phyloP scores from a whole-genome alignment of 1,284 basidiomycete species.

The Marasmius sp. region DNA sequence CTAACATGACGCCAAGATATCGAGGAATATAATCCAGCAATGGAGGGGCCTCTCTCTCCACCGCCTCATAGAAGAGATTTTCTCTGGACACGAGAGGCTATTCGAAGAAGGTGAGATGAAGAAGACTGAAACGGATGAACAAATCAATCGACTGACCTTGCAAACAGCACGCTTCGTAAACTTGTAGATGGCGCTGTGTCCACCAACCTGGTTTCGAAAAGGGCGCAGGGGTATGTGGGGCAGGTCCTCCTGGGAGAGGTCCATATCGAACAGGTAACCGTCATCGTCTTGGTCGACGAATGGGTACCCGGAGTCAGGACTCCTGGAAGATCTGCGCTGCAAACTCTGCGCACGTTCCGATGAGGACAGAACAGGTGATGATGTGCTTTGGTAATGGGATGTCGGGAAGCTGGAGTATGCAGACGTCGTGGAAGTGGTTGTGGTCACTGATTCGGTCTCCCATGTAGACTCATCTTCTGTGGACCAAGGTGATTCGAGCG shows the following conservation, averaged over 20 bases:
- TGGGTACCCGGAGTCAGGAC: slow-evolving; percentile 11
- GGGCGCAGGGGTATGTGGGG: slow-evolving; percentile 95
- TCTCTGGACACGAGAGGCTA: slow-evolving; percentile 95
- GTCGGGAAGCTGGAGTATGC: slow-evolving; percentile 38
- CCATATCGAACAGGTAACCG: slow-evolving; percentile 38
- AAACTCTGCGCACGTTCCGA: slow-evolving; percentile 16
- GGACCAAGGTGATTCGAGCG: slow-evolving; percentile 57
- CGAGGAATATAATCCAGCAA: slow-evolving; percentile 92
- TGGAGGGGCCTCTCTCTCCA: slow-evolving; percentile 90
- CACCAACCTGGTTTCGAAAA: slow-evolving; percentile 97
- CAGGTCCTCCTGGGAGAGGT: slow-evolving; percentile 53
- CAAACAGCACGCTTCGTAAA: slow-evolving; percentile 98
- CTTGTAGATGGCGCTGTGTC: slow-evolving; percentile 96
- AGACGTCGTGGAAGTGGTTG: slow-evolving; percentile 57
- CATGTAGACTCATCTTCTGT: slow-evolving; percentile 75
- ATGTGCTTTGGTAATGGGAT: slow-evolving; percentile 29
- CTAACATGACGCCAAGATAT: slow-evolving; percentile 97
- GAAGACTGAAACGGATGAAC: slow-evolving; percentile 17
- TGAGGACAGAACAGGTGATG: slow-evolving; percentile 20
- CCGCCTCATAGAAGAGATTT: slow-evolving; percentile 97
- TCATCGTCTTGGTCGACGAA: slow-evolving; percentile 25
- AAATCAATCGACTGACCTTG: slow-evolving; percentile 64
- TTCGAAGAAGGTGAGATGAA: slow-evolving; percentile 14
- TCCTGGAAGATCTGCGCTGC: slow-evolving; percentile 1
- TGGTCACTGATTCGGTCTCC: slow-evolving; percentile 66